Percentiles rank a stretch among this genome's conserved stretches.
These are phyloP conservation scores for Phytophthora crassamura DNA, from an alignment of 352 stramenopile species.

Conservation along the genomic window DNA sequence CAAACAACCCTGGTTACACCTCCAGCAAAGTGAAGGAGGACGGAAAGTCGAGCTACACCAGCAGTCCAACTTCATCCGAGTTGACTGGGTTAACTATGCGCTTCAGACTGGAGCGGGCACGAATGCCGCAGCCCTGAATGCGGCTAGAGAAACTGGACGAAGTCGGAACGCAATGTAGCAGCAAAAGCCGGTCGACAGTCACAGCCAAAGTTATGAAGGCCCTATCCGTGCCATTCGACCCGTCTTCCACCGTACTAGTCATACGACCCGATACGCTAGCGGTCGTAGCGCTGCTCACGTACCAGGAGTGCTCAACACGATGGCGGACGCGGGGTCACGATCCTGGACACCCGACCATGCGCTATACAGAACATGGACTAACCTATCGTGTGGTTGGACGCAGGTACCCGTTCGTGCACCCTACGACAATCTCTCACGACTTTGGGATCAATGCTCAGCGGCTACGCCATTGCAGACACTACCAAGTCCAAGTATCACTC, in stretches of 20 bases:
- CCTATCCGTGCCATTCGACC: slow-evolving; percentile 1
- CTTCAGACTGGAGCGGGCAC: neutral
- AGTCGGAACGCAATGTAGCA: neutral
- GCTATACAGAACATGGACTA: too few relatives aligned
- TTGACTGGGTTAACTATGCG: slow-evolving; percentile 11
- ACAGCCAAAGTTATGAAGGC: neutral
- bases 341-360: too few relatives aligned
- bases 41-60: neutral
- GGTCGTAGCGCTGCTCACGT: too few relatives aligned
- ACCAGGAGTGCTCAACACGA: too few relatives aligned
- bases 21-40: neutral
- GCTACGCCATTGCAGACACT: slow-evolving; percentile 14
- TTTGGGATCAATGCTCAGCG: slow-evolving; percentile 16
- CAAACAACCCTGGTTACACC: neutral
- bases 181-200: neutral
- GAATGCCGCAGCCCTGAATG: neutral
- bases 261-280: slow-evolving; percentile 9
- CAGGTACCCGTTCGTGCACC: too few relatives aligned
- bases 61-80: slow-evolving; percentile 1
- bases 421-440: slow-evolving; percentile 25
- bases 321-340: too few relatives aligned
- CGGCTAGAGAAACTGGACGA: neutral
- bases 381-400: too few relatives aligned
- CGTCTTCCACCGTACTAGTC: neutral
- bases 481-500: slow-evolving; percentile 16